Evolutionary conservation across 2,329 filamentous ascomycete genomes (phyloP), one percentile per base, ranked within the genome.

Genomic region (Trichoderma citrinoviride): DNA sequence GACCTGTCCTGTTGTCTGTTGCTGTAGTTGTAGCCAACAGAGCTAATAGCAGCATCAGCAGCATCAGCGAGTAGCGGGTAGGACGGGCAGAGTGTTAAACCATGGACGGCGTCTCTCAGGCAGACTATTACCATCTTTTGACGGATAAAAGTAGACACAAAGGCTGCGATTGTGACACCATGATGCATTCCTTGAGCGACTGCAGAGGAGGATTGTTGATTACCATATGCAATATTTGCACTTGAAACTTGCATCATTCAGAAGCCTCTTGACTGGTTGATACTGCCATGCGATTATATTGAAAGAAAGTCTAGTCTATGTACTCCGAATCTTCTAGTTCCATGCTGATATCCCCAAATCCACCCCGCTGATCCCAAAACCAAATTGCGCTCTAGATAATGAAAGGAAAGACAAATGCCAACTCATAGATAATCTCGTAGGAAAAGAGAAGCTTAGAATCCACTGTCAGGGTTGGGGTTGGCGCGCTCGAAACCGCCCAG

Each of bases 381-480:
- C 55, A 29, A 47, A 23, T 37, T 58, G 43, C 19, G 29, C 55
- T 47, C 43, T 43, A 15, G 10, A 46, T 33, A 43, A 46, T 17
- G 54, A 50, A 37, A 50, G n/a, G 47, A 50, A 29, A 50, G 25
- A 50, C 17, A 29, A 50, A 50, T 19, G 17, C 47, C 25, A 50
- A 29, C 14, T 43, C 7, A 19, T 43, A 6, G n/a, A 37, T 14
- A 12, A 21, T 21, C n/a, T n/a, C 10, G 25, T 43, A 8, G 19
- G 12, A 27, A n/a, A 4, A 55, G 21, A 6, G 29, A 19, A 33
- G 27, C 25, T 64, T 67, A 65, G 55, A 80, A 77, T 7, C 79
- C 78, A 7, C 75, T 71, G 41, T 72, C 67, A 43, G 79, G 79
- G 71, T 80, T 79, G 65, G 78, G 78, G 72, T 81, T 80, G 54